phyloP scores from a whole-genome alignment of 768 basidiomycete species.

The Mycena maculata region DNA sequence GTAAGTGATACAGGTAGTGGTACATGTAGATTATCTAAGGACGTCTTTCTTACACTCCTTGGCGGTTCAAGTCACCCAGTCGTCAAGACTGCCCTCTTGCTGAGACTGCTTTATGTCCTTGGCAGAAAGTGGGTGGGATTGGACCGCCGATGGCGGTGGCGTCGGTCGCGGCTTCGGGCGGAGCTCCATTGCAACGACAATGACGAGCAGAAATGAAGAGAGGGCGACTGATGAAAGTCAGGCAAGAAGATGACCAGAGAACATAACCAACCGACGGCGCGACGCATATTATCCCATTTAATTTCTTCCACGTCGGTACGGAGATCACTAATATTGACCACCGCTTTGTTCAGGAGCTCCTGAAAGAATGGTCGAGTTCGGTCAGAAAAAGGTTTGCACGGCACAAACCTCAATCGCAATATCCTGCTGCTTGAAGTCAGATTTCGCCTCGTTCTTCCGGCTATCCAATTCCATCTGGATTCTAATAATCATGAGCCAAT shows the following conservation, averaged over 20 bases:
- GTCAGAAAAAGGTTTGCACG: not conserved
- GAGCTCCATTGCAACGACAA: slow-evolving; percentile 78
- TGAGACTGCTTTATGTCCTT: slow-evolving; percentile 44
- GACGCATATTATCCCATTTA: slow-evolving; percentile 91
- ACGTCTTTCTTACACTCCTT: not conserved
- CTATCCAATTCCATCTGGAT: slow-evolving; percentile 97
- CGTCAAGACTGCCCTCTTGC: slow-evolving; percentile 30
- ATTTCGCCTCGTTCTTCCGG: slow-evolving; percentile 89
- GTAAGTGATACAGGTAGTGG: slow-evolving; percentile 48
- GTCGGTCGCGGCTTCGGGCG: slow-evolving; percentile 54
- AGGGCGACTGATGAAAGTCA: slow-evolving; percentile 61
- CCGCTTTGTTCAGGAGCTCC: slow-evolving; percentile 81
- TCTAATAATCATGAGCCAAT: slow-evolving; percentile 52
- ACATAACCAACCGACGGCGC: slow-evolving; percentile 73
- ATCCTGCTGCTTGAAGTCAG: slow-evolving; percentile 86
- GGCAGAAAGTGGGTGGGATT: slow-evolving; percentile 43
- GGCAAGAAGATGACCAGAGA: not conserved
- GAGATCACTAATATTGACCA: slow-evolving; percentile 81
- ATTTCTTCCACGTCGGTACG: slow-evolving; percentile 86
- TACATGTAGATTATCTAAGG: slow-evolving; percentile 48
- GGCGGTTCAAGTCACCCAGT: slow-evolving; percentile 25
- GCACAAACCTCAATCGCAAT: slow-evolving; percentile 81
- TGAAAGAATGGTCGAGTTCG: slow-evolving; percentile 40
- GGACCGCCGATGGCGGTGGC: slow-evolving; percentile 39
- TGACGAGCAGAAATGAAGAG: slow-evolving; percentile 72